Base-by-base conservation (phyloP, 495 filamentous ascomycete species). In the Daldinia decipiens region DNA sequence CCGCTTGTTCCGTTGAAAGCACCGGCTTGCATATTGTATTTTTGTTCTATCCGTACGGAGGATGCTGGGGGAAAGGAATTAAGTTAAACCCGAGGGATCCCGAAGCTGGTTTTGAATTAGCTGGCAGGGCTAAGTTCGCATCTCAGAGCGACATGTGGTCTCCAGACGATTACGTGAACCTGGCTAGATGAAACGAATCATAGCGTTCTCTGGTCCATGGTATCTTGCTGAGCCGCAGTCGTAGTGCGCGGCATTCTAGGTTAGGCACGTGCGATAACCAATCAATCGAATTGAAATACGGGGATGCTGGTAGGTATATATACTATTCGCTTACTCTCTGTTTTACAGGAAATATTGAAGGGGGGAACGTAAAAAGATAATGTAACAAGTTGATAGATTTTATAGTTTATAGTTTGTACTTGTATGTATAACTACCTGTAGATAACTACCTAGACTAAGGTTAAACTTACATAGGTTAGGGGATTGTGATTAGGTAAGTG, bases 1-100 rank as follows among this genome's bases (percentile, higher is more conserved):
- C 12, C 31, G 11, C 38, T 54, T 53, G 26, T 8, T 17, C 34
- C 36, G 53, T 56, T 45, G 43, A 57, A 12, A 52, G 36, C 12
- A 57, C 26, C 40, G 54, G 26, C 29, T 17, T 62, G 63, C 69
- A 71, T 71, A 6, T 59, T 64, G 21, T 31, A 17, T 31, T 29
- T 6, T 32, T 19, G 21, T 54, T 54, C 8, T 51, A 51, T 26
- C 11, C 3, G 45, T 51, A 15, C 9, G 21, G 17, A 21, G 13
- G 13, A 40, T 59, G 13, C 55, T 17, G n/a, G 15, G 34, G 2
- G n/a, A 1, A 36, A 36, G 13, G 6, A 40, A 40, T 40, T 17
- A 40, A 40, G 39, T 40, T 40, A 17, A 40, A 40, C 12, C 34
- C 34, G 34, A 36, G 34, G 3, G 12, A 40, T 40, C 15, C 39